Conservation (phyloP, 768 basidiomycete species). For the Dentipellis sp. region DNA sequence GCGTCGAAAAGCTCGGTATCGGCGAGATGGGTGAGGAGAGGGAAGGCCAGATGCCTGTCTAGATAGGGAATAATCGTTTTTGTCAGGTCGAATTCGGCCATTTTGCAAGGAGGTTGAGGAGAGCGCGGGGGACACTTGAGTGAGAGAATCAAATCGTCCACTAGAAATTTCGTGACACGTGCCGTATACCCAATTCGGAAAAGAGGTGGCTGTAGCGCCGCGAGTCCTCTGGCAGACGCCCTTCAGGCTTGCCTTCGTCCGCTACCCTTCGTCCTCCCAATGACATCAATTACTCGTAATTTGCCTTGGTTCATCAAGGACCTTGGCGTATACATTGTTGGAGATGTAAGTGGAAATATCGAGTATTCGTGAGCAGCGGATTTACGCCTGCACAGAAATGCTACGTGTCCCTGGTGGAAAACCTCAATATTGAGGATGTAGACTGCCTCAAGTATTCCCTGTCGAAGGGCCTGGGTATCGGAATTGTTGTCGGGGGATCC, state of each 20-base stretch:
- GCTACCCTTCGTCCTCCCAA: slow-evolving; percentile 18
- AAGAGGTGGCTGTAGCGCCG: not conserved
- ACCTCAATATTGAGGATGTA: slow-evolving; percentile 67
- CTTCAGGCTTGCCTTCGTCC: not conserved
- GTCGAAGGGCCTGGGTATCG: slow-evolving; percentile 88
- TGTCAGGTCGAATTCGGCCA: slow-evolving; percentile 89
- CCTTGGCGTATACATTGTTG: slow-evolving; percentile 73
- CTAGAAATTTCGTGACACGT: slow-evolving; percentile 1
- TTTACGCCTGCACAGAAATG: slow-evolving; percentile 52
- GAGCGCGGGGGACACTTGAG: not conserved
- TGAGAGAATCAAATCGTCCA: not conserved
- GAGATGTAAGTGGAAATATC: slow-evolving; percentile 43
- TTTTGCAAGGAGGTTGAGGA: slow-evolving; percentile 22
- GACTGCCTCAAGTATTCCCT: slow-evolving; percentile 86
- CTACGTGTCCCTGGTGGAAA: slow-evolving; percentile 81
- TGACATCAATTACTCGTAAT: slow-evolving; percentile 74
- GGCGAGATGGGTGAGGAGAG: slow-evolving; percentile 81
- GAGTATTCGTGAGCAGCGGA: slow-evolving; percentile 1
- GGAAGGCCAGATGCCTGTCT: slow-evolving; percentile 92
- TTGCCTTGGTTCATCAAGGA: slow-evolving; percentile 82
- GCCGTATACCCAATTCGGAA: not conserved
- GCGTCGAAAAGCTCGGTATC: slow-evolving; percentile 68
- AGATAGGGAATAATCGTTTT: slow-evolving; percentile 85
- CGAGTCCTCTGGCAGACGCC: no score
- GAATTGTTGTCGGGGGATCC: slow-evolving; percentile 84